These are phyloP conservation scores for Hyphodiscus sp. DNA, from an alignment of 2,329 filamentous ascomycete genomes.

Conservation along the genomic window DNA sequence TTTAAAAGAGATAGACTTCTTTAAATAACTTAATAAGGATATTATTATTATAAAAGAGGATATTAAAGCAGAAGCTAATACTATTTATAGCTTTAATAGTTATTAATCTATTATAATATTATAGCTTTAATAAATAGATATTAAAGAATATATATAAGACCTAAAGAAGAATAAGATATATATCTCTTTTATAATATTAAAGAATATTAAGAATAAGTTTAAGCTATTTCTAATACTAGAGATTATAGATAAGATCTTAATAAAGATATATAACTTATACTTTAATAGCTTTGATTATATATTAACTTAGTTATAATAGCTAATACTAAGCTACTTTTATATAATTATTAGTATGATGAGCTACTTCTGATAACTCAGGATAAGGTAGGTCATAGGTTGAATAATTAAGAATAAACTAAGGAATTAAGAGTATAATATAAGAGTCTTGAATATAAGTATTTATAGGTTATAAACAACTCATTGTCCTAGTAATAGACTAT, in stretches of 20 bases:
- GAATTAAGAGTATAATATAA: too few relatives aligned
- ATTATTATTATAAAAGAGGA: slow-evolving; percentile 1
- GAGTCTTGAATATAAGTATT: too few relatives aligned
- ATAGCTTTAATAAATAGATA: slow-evolving; percentile 8
- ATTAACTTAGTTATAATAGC: slow-evolving; percentile 2
- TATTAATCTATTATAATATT: slow-evolving; percentile 6
- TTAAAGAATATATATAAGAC: slow-evolving; percentile 1
- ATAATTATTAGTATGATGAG: too few relatives aligned
- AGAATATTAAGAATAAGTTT: slow-evolving; percentile 1
- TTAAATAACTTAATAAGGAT: slow-evolving; percentile 1
- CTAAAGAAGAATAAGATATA: slow-evolving; percentile 8
- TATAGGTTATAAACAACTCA: too few relatives aligned
- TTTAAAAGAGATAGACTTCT: neutral
- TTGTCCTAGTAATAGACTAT: too few relatives aligned
- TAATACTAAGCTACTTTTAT: slow-evolving; percentile 9
- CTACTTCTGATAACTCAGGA: too few relatives aligned
- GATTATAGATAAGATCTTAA: slow-evolving; percentile 11
- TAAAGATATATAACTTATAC: slow-evolving; percentile 6
- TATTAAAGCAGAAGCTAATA: slow-evolving; percentile 6
- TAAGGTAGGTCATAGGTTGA: too few relatives aligned
- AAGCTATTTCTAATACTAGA: slow-evolving; percentile 8
- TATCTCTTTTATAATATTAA: slow-evolving; percentile 3
- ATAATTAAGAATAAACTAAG: too few relatives aligned
- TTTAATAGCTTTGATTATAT: slow-evolving; percentile 8
- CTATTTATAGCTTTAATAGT: slow-evolving; percentile 7